Base-by-base conservation (phyloP, 2,329 filamentous ascomycete genomes). In the Colletotrichum spaethianum region DNA sequence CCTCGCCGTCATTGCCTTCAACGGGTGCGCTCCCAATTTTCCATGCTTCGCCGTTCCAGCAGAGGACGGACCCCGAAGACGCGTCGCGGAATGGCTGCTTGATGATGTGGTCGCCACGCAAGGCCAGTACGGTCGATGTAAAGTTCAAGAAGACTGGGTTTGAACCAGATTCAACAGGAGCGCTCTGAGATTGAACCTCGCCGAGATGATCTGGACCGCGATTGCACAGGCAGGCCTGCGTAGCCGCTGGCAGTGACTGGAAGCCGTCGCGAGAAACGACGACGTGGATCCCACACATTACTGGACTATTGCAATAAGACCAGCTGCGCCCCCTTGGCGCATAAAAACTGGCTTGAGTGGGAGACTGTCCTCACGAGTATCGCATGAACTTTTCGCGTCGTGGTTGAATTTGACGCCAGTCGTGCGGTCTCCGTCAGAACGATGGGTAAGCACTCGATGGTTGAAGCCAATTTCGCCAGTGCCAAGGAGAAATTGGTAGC, bases 21-120 rank as follows among this genome's bases (percentile, higher is more conserved):
- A 98, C 85, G 1, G 80, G 77, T 12, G 87, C 76, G 42, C 86
- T 87, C 11, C 82, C 83, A 61, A 97, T 87, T 69, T 89, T 92
- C 96, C 96, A 99, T 1, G 95, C 96, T 80, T 99, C 96, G 53
- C 96, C 96, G 79, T 99, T 99, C 96, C 96, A 99, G 86, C 96
- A 98, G 2, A 99, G 86, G 0, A 94, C 85, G 1, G 92, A 94
- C 4, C 87, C 86, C 0, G 87, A 87, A 0, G 76, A 74, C 3
- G 79, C 46, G 75, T 93, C 89, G 52, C 88, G 81, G 4, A 97
- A 88, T 2, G 96, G 96, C 80, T 98, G 96, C 42, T 83, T 80
- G 8, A 92, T 90, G 61, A 96, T 79, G 73, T 89, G 85, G 61
- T 91, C 88, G 33, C 96, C 96, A 76, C 96, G 91, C n/a, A 99